Evolutionary conservation across 257 asterid species (phyloP).

Genomic region (Oldenlandia corymbosa): DNA sequence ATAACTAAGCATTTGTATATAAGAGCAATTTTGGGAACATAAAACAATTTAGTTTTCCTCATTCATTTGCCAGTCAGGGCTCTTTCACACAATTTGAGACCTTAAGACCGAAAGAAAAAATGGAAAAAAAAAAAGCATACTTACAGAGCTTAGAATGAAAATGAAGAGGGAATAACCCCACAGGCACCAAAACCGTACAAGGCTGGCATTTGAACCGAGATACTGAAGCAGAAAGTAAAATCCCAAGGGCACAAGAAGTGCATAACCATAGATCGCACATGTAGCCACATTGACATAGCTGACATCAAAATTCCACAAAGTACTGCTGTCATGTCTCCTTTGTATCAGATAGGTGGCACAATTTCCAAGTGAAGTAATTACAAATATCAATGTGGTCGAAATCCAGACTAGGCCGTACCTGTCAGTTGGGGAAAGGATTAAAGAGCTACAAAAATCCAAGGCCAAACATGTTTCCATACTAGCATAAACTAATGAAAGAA

Average conservation of each 20-base stretch:
- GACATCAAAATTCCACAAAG: conserved; percentile 74
- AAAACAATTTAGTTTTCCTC: neutral
- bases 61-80: neutral
- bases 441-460: conserved; percentile 10
- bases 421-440: conserved; percentile 21
- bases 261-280: conserved; percentile 73
- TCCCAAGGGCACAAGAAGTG: conserved; percentile 78
- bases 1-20: neutral
- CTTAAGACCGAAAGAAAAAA: neutral
- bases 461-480: conserved; percentile 6
- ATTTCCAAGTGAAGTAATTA: conserved; percentile 75
- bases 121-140: conserved; percentile 23
- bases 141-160: conserved; percentile 72
- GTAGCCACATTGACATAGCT: conserved; percentile 78
- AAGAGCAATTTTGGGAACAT: neutral
- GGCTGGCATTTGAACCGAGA: conserved; percentile 79
- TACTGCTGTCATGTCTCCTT: conserved; percentile 40
- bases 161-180: conserved; percentile 98
- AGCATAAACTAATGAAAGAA: neutral
- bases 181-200: conserved; percentile 92
- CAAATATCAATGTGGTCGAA: conserved; percentile 86
- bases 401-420: conserved; percentile 95
- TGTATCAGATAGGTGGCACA: conserved; percentile 78
- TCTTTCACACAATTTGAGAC: neutral
- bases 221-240: conserved; percentile 87